These are phyloP conservation scores for Cephaloascus fragrans DNA, from an alignment of 805 yeast genomes.

Conservation along the genomic window DNA sequence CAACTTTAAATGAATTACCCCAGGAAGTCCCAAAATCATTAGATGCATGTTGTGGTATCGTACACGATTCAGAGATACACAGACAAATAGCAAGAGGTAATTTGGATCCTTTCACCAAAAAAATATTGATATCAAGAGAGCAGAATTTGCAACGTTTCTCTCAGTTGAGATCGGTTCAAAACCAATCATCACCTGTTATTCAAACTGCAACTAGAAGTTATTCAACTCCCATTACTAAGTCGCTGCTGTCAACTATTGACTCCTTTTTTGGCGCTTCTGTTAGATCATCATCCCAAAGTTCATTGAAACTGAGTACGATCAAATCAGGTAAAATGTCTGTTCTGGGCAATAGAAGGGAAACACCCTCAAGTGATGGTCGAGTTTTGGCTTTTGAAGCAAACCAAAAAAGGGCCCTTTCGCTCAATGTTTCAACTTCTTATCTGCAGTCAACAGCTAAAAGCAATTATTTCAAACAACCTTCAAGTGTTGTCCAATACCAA, in stretches of 20 bases:
- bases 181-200: constrained; percentile 1
- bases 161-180: constrained; percentile 5
- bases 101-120: constrained; percentile 54
- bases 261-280: constrained; percentile 1
- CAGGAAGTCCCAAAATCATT: constrained; percentile 20
- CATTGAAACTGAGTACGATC: no score
- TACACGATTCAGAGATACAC: constrained; percentile 38
- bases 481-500: no score
- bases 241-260: constrained; percentile 1
- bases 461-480: no score
- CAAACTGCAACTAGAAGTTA: constrained; percentile 3
- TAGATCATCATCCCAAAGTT: no score
- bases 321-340: no score
- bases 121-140: constrained; percentile 38
- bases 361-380: no score
- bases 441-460: no score
- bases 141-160: constrained; percentile 12
- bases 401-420: no score
- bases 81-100: constrained; percentile 51
- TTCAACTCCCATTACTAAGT: constrained; percentile 3
- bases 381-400: no score
- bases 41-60: constrained; percentile 35
- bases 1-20: constrained; percentile 51
- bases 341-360: no score
- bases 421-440: no score